Evolutionary conservation across 495 filamentous ascomycete genomes (phyloP), one percentile per base, ranked within the genome.

Genomic region (Penicillium canariense): DNA sequence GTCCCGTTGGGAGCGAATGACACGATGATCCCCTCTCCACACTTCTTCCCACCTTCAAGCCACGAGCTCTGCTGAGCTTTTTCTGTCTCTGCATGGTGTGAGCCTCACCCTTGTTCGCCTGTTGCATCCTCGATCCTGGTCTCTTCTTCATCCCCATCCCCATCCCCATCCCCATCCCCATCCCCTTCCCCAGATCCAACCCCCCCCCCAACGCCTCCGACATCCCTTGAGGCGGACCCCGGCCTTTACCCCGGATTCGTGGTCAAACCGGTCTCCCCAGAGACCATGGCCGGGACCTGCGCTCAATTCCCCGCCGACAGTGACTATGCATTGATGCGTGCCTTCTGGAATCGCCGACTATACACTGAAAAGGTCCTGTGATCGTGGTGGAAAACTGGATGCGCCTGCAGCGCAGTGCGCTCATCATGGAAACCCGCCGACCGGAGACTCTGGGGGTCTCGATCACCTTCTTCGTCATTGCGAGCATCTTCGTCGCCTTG

Each of bases 361-460:
- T 35, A 17, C n/a, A 25, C 20, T 35, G 30, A 35, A n/a, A n/a
- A 18, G 34, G 11, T 15, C 3, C 22, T 17, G 18, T 11, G 8
- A 31, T 22, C 15, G 35, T 38, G 32, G 35, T 38, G 32, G 20
- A 32, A 25, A 44, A 10, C 11, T 14, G 40, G 12, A 49, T 40
- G 35, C 46, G 48, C 49, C 6, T 14, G 23, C 40, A 54, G 56
- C 42, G 44, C 42, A 31, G 38, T 42, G 35, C 32, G 25, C 31
- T 53, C 58, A 65, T 47, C 20, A 75, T 78, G 75, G 69, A 82
- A 36, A 72, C 81, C 67, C 83, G 87, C 52, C 83, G 82, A 42
- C 80, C 82, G 26, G 72, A 79, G 28, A 89, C 92, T 30, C 80
- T 94, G 55, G 84, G 81, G 52, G 89, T 94, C 54, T 91, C 89